Base-by-base conservation (phyloP, 2,329 filamentous ascomycete species). In the Aspergillus fumigatiaffinis region DNA sequence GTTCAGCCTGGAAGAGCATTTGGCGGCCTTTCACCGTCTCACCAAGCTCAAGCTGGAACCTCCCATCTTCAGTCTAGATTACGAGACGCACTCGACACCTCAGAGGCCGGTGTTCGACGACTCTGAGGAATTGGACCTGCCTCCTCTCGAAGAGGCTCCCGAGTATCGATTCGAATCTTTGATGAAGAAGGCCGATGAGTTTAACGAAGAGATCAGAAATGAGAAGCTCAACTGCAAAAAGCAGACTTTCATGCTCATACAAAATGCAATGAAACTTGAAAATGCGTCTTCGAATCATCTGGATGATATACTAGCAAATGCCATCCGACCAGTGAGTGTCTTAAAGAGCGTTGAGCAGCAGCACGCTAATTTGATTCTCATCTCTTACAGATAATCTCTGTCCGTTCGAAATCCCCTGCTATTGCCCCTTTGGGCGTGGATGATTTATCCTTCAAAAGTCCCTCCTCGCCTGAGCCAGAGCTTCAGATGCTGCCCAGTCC, bases 1-100 rank as follows among this genome's bases (percentile, higher is more conserved):
- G 6, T 47, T 58, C 25, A 54, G 66, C 25, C 65, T 64, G 63
- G 60, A 60, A 2, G 47, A 63, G 1, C 44, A 66, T 26, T 60
- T 71, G 12, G 61, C 61, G 23, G 56, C 62, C 47, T 66, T 55
- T 60, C 54, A 54, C 55, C 63, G 47, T 20, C 65, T 66, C 51
- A 53, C 60, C 32, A 50, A 65, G 17, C 53, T 78, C 41, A 82
- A 78, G 59, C 56, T 77, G 9, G 79, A 83, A 53, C 55, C 76
- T 38, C 81, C 82, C 2, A 52, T 83, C 0, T 68, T 84, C 6
- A 54, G n/a, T 3, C 73, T 70, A 3, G 74, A 80, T 28, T 68
- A 75, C 2, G 80, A 79, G 52, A 76, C 80, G 59, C 71, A 75
- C 0, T 59, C 80, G 1, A 60, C 65, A 0, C 82, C 77, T 2